Conservation (phyloP, 345 rosid genomes). For the Excoecaria cochinchinensis region DNA sequence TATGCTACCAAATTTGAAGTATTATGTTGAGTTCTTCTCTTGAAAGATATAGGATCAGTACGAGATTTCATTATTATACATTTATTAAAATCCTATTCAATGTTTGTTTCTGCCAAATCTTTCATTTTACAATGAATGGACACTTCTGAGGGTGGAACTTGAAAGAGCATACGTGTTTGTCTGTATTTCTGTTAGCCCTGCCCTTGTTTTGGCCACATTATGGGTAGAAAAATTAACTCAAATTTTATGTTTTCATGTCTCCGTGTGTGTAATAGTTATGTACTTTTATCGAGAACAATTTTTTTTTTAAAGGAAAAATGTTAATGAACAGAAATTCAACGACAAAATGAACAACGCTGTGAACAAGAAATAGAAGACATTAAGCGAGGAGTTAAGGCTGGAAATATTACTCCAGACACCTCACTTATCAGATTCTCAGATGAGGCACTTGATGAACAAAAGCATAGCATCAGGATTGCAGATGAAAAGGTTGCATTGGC, state of each 20-base stretch:
- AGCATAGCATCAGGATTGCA: conserved; percentile 87
- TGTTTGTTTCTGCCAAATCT: too few relatives aligned
- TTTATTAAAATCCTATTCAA: too few relatives aligned
- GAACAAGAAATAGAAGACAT: conserved; percentile 84
- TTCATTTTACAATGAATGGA: too few relatives aligned
- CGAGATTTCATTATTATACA: too few relatives aligned
- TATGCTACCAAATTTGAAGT: too few relatives aligned
- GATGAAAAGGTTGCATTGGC: conserved; percentile 95
- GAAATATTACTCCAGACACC: conserved; percentile 49
- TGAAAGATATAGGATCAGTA: too few relatives aligned
- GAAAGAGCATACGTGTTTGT: neutral
- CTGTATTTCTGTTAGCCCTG: neutral
- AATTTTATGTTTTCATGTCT: neutral
- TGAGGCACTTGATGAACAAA: conserved; percentile 89
- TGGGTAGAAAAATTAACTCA: neutral
- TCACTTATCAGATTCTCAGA: conserved; percentile 72
- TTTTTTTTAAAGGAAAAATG: conserved; percentile 2
- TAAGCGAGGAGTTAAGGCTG: conserved; percentile 57
- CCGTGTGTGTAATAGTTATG: neutral
- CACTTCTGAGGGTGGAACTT: neutral
- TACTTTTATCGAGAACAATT: neutral
- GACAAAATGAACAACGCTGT: conserved; percentile 83
- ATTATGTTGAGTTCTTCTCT: too few relatives aligned
- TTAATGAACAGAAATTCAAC: conserved; percentile 54
- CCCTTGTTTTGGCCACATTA: neutral